These are phyloP conservation scores for Takakia lepidozioides DNA, from an alignment of 225 moss, liverwort and hornwort genomes.

Conservation along the genomic window DNA sequence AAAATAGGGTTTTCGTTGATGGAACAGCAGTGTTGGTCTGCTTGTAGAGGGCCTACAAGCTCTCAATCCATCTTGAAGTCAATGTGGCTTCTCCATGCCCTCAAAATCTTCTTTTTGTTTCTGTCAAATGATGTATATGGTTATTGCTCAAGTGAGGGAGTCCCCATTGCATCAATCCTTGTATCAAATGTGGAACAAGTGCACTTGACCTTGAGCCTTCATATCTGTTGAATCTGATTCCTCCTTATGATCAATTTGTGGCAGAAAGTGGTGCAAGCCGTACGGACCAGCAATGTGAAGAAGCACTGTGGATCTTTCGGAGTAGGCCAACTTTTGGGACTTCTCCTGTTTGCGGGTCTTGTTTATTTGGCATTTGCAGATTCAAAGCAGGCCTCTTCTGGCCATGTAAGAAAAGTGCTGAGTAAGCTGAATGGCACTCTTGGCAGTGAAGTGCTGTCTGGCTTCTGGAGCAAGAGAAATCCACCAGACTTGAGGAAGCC, in stretches of 20 bases:
- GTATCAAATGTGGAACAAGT: background rate
- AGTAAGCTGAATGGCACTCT: slow-evolving; percentile 23
- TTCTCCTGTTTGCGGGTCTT: slow-evolving; percentile 57
- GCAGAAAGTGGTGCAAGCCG: slow-evolving; percentile 64
- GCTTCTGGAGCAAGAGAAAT: slow-evolving; percentile 29
- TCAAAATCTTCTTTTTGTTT: background rate
- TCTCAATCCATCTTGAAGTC: too few species aligned
- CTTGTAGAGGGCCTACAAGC: too few species aligned
- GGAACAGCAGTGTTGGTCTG: too few species aligned
- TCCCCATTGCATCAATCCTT: background rate
- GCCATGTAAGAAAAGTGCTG: slow-evolving; percentile 20
- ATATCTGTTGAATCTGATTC: too few species aligned
- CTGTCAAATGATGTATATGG: background rate
- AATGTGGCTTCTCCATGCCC: background rate
- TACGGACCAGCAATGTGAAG: slow-evolving; percentile 38
- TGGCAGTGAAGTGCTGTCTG: slow-evolving; percentile 35
- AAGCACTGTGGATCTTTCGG: slow-evolving; percentile 67
- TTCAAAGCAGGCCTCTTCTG: slow-evolving; percentile 30
- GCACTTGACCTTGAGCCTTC: slow-evolving; percentile 6
- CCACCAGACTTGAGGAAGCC: slow-evolving; percentile 23
- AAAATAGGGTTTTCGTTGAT: too few species aligned
- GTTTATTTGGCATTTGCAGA: slow-evolving; percentile 51
- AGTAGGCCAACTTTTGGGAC: slow-evolving; percentile 57
- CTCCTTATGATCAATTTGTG: too few species aligned
- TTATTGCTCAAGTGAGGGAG: background rate